Evolutionary conservation across 768 basidiomycete genomes (phyloP).

Genomic region (Exsudoporus frostii): DNA sequence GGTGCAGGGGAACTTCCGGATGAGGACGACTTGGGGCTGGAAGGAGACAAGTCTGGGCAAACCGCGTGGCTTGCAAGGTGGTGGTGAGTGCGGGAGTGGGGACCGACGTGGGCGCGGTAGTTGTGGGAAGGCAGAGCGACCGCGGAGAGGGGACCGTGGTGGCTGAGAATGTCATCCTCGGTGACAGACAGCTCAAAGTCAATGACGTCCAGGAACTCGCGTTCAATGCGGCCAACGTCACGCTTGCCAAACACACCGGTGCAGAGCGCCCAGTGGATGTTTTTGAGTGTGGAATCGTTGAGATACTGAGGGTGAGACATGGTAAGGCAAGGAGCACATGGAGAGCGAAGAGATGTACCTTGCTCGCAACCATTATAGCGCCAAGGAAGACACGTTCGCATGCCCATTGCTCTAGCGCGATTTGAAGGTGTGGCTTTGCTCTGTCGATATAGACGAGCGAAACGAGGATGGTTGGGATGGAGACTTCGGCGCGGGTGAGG

Average conservation of each 20-base stretch:
- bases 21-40: constrained; percentile 38
- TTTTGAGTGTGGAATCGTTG: constrained; percentile 89
- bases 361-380: constrained; percentile 83
- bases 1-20: constrained; percentile 35
- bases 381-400: constrained; percentile 89
- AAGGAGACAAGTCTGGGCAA: constrained; percentile 45
- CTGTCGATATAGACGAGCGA: constrained; percentile 75
- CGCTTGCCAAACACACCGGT: constrained; percentile 80
- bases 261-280: constrained; percentile 87
- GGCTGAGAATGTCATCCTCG: constrained; percentile 59
- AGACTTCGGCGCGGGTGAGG: constrained; percentile 69
- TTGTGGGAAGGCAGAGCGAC: constrained; percentile 26
- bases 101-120: constrained; percentile 27
- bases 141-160: constrained; percentile 36
- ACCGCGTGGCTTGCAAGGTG: constrained; percentile 14
- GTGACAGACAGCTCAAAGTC: constrained; percentile 68
- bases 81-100: constrained; percentile 18
- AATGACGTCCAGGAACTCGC: constrained; percentile 77
- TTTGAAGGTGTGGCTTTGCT: constrained; percentile 75
- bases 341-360: constrained; percentile 45
- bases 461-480: constrained; percentile 63
- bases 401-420: constrained; percentile 82
- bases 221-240: constrained; percentile 76
- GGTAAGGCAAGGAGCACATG: constrained; percentile 7
- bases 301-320: constrained; percentile 50